Evolutionary conservation across 768 basidiomycete species (phyloP), one percentile per base, ranked within the genome.

Genomic region (Mycena filopes): DNA sequence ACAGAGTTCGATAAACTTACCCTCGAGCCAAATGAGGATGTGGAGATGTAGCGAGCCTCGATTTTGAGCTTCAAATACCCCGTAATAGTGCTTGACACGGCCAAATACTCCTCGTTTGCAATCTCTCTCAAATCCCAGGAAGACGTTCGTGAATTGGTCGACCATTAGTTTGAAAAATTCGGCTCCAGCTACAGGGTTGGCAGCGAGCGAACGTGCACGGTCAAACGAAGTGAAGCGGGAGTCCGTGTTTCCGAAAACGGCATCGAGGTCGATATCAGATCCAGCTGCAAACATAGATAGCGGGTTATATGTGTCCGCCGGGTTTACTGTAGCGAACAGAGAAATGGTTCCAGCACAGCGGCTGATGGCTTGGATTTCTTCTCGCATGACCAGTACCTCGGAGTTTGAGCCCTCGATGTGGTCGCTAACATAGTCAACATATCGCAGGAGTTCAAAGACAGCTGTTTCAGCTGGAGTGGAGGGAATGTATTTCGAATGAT

Each of bases 131-230:
- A 76, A 69, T 0, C 69, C 63, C 18, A 79, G 63, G 0, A 81
- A 58, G 0, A 36, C 69, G 2, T 66, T 23, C 2, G 78, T 33
- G 21, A 80, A 72, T 0, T 68, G 60, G 0, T 62, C 45, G 2
- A 80, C 72, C 41, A 74, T 66, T 42, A 77, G 70, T 26, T 79
- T 68, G 59, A 78, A 81, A 54, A 78, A 81, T 47, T 75, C 70
- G 0, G 79, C 78, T 0, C 78, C 74, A 6, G 76, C 79, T 36
- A 73, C 73, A 0, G 77, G 79, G 55, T 80, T 75, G 0, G 40
- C 23, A 0, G 76, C 77, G 6, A 79, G 33, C 36, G 40, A 40
- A 26, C 38, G 53, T 0, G 62, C 57, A 0, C 69, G 57, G 42
- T 63, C 56, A 36, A 70, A 65, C 1, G 61, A 25, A 2, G 67